These are phyloP conservation scores for Colletotrichum limetticola DNA, from an alignment of 2,329 filamentous ascomycete species.

Conservation along the genomic window DNA sequence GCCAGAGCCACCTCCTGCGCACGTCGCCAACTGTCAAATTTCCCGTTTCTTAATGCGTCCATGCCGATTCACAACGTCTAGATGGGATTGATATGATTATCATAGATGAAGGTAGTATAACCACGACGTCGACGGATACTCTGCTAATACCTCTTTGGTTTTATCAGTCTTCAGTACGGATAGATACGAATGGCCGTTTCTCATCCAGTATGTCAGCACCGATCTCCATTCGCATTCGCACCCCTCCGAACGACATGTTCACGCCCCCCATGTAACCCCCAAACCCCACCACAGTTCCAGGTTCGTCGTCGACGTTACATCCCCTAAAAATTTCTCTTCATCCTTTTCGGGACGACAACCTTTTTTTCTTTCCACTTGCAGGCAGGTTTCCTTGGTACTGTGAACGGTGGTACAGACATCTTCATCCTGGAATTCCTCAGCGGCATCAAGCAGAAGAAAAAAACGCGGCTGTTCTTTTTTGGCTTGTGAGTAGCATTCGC, in stretches of 20 bases:
- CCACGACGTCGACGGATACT: not conserved
- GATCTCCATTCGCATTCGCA: not conserved
- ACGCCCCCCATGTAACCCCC: slow-evolving; percentile 10
- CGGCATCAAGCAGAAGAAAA: not conserved
- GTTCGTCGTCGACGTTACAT: slow-evolving; percentile 36
- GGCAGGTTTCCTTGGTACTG: slow-evolving; percentile 7
- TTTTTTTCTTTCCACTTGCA: slow-evolving; percentile 4
- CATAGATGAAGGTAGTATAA: not conserved
- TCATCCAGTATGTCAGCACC: not conserved
- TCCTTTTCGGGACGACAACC: slow-evolving; percentile 22
- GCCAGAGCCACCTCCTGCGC: slow-evolving; percentile 28
- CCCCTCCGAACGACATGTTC: not conserved
- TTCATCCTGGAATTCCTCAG: not conserved
- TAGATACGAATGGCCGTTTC: not conserved
- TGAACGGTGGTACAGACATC: not conserved
- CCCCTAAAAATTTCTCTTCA: slow-evolving; percentile 29
- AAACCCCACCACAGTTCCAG: slow-evolving; percentile 32
- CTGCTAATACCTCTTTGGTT: not conserved
- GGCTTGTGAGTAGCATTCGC: not conserved
- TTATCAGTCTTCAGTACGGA: not conserved
- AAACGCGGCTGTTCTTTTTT: not conserved
- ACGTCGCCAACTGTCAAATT: slow-evolving; percentile 19
- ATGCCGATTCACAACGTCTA: not conserved
- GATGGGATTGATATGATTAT: not conserved
- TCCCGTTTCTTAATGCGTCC: slow-evolving; percentile 24